phyloP scores from a whole-genome alignment of 805 yeast species.

The Yarrowia sp. region DNA sequence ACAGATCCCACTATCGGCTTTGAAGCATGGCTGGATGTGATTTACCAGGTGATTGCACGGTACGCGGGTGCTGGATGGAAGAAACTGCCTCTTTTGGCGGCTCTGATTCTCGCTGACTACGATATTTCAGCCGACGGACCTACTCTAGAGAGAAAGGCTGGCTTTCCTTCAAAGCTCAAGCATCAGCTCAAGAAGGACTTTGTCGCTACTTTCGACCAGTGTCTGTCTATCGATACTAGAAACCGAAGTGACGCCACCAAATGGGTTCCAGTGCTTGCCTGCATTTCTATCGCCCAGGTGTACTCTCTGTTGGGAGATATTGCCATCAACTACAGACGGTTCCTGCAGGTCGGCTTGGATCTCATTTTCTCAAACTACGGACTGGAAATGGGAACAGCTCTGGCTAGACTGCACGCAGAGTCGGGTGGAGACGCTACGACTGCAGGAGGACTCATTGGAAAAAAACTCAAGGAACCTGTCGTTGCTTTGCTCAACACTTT shows the following conservation, averaged over 20 bases:
- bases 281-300: slow-evolving; percentile 19
- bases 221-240: slow-evolving; percentile 5
- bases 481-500: slow-evolving; percentile 20
- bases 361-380: slow-evolving; percentile 10
- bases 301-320: not conserved
- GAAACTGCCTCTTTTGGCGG: slow-evolving; percentile 31
- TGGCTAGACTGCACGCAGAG: not conserved
- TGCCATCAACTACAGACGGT: slow-evolving; percentile 14
- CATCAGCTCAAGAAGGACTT: slow-evolving; percentile 15
- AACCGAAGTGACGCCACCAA: slow-evolving; percentile 12
- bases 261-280: slow-evolving; percentile 19
- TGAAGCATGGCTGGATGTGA: slow-evolving; percentile 29
- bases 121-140: slow-evolving; percentile 7
- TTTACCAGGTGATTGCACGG: slow-evolving; percentile 27
- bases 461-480: slow-evolving; percentile 14
- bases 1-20: slow-evolving; percentile 34
- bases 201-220: slow-evolving; percentile 5
- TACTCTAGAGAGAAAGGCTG: not conserved
- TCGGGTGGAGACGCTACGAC: not conserved
- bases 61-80: slow-evolving; percentile 30
- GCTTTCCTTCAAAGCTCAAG: not conserved
- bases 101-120: slow-evolving; percentile 28
- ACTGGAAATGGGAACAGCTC: not conserved
- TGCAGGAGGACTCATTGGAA: not conserved
- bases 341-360: slow-evolving; percentile 15